Base-by-base conservation (phyloP, 2,329 filamentous ascomycete genomes). In the Aspergillus novofumigatus region DNA sequence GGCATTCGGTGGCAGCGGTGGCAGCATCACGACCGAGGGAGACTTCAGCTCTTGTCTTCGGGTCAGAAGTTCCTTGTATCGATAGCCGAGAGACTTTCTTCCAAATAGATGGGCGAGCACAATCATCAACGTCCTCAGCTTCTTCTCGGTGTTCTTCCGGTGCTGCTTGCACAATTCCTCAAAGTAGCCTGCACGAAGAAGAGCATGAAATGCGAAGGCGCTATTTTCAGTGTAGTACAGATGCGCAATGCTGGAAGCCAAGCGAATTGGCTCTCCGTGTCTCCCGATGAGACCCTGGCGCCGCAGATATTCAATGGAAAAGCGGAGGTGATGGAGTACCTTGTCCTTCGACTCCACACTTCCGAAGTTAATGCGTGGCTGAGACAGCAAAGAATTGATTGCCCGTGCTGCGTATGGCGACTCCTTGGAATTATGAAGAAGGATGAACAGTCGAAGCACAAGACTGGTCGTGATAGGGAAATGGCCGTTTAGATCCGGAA, bases 281-380 rank as follows among this genome's bases (percentile, higher is more conserved):
- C 76, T 70, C 3, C 83, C 84, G 8, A 93, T 77, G 0, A 93
- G 81, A 47, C 83, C 78, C 63, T 91, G 86, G 38, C 87, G 79
- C 21, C 88, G 82, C 0, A 93, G 79, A 64, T 91, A 93, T 62
- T 93, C 89, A 48, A 93, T 89, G 0, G 89, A 92, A 70, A 93
- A 93, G 3, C 90, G 83, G 6, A 93, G 72, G 66, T 92, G 89
- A 68, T 93, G 89, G 52, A 89, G 80, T 1, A 91, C 84, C 1
- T 88, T 83, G 69, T 87, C 83, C 65, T 86, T 86, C 52, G 85
- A 84, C 45, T 85, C 83, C 2, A 85, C 79, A 0, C 89, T 88
- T 48, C 89, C 89, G 2, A 92, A 79, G 60, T 87, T 91, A 6
- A 92, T 72, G 29, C 86, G 80, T 3, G 85, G 85, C 63, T 91